Conservation (phyloP, 768 basidiomycete genomes). For the Mycena sanguinolenta region DNA sequence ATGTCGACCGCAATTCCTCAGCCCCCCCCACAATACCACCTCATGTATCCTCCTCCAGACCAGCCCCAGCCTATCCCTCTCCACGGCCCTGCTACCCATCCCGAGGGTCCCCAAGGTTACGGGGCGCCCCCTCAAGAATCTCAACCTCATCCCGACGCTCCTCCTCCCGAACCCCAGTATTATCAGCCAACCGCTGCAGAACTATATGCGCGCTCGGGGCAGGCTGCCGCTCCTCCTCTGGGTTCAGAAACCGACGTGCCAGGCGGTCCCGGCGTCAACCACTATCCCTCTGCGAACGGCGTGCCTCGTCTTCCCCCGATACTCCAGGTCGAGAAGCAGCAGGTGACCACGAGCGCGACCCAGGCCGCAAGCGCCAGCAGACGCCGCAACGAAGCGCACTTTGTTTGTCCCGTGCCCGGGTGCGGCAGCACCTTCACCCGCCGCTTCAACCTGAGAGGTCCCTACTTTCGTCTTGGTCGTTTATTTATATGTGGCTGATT, state of each 20-base stretch:
- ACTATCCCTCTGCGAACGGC: constrained; percentile 65
- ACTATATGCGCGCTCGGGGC: constrained; percentile 64
- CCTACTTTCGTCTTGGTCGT: constrained; percentile 27
- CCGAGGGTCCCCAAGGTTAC: constrained; percentile 56
- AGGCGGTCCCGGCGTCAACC: constrained; percentile 66
- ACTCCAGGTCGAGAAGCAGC: constrained; percentile 92
- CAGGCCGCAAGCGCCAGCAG: constrained; percentile 92
- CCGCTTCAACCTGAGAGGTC: constrained; percentile 89
- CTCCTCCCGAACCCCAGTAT: constrained; percentile 45
- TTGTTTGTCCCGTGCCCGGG: constrained; percentile 93
- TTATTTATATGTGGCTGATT: constrained; percentile 24
- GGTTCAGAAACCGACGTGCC: constrained; percentile 44
- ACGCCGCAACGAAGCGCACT: constrained; percentile 91
- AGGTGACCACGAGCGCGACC: constrained; percentile 95
- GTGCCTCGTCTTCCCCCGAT: constrained; percentile 82
- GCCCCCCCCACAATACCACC: constrained; percentile 40
- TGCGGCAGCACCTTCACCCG: constrained; percentile 98
- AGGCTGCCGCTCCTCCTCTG: constrained; percentile 50
- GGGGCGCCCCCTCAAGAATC: constrained; percentile 51
- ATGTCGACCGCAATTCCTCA: constrained; percentile 49
- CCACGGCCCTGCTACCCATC: constrained; percentile 58
- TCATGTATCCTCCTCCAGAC: constrained; percentile 34
- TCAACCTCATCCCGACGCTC: neutral
- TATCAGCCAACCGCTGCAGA: constrained; percentile 68
- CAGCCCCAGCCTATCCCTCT: constrained; percentile 55